Conservation (phyloP, 129 eudicot species). For the Calendula officinalis region DNA sequence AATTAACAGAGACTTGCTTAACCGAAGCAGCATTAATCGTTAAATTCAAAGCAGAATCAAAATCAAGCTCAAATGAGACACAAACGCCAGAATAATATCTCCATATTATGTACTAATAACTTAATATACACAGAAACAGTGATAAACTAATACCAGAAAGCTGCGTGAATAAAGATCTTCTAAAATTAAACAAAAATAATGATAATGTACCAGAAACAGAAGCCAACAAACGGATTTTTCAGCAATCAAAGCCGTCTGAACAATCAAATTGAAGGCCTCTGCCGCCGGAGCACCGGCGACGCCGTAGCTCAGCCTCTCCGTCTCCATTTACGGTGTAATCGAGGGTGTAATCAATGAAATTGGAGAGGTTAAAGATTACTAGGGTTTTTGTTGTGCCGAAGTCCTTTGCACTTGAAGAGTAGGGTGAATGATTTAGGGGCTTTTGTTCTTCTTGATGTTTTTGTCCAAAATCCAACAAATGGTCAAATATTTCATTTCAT, state of each 20-base stretch:
- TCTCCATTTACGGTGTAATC: constrained; percentile 24
- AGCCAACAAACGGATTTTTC: constrained; percentile 38
- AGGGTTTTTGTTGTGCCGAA: constrained; percentile 20
- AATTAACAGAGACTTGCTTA: not conserved
- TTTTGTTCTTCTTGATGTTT: constrained; percentile 12
- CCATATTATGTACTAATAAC: not conserved
- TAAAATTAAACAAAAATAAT: not conserved
- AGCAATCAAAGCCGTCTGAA: constrained; percentile 28
- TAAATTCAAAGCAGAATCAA: constrained; percentile 8
- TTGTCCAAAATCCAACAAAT: not conserved
- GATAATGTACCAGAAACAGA: constrained; percentile 40
- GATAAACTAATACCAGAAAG: not conserved
- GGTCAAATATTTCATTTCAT: too few species aligned
- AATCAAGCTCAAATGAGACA: too few species aligned
- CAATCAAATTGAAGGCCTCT: constrained; percentile 23
- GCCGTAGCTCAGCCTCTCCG: constrained; percentile 13
- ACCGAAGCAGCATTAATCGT: not conserved
- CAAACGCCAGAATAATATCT: constrained; percentile 4
- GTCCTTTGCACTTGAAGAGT: too few species aligned
- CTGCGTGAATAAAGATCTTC: constrained; percentile 6
- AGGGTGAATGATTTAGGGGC: not conserved
- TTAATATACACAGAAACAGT: not conserved
- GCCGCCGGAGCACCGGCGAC: constrained; percentile 8
- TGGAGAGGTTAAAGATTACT: not conserved
- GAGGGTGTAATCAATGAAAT: not conserved